phyloP scores from a whole-genome alignment of 2,329 filamentous ascomycete genomes.

The Arthrinium puccinioides region DNA sequence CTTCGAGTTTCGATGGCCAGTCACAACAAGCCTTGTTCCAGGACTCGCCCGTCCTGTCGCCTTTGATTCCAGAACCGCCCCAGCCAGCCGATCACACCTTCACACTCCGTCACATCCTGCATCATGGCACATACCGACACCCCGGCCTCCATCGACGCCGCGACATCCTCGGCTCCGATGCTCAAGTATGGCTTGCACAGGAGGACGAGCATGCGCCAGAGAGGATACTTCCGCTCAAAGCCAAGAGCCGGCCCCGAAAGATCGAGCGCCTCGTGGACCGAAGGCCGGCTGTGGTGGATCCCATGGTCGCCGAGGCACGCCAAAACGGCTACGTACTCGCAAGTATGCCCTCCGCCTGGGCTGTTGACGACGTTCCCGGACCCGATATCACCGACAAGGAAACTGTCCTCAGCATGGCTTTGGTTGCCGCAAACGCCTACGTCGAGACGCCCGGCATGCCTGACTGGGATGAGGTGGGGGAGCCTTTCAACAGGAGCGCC shows the following conservation, averaged over 20 bases:
- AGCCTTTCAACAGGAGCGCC: slow-evolving; percentile 74
- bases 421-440: slow-evolving; percentile 88
- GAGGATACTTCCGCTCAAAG: slow-evolving; percentile 45
- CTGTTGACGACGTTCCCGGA: slow-evolving; percentile 66
- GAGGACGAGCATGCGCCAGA: slow-evolving; percentile 50
- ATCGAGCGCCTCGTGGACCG: slow-evolving; percentile 82
- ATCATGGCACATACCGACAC: slow-evolving; percentile 77
- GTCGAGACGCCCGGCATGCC: slow-evolving; percentile 62
- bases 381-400: slow-evolving; percentile 82
- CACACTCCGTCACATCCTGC: slow-evolving; percentile 78
- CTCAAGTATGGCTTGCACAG: slow-evolving; percentile 54
- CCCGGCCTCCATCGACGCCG: slow-evolving; percentile 70
- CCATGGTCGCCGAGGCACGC: slow-evolving; percentile 67
- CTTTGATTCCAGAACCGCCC: slow-evolving; percentile 34
- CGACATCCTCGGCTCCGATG: slow-evolving; percentile 56
- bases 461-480: slow-evolving; percentile 78
- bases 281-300: slow-evolving; percentile 67
- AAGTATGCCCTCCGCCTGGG: slow-evolving; percentile 72
- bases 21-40: slow-evolving; percentile 36
- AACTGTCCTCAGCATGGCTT: slow-evolving; percentile 75
- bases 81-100: slow-evolving; percentile 49
- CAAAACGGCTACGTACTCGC: slow-evolving; percentile 59
- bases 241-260: slow-evolving; percentile 55
- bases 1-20: slow-evolving; percentile 20
- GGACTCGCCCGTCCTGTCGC: slow-evolving; percentile 33